Evolutionary conservation across 2,329 filamentous ascomycete species (phyloP).

Genomic region (Fusarium sp.): DNA sequence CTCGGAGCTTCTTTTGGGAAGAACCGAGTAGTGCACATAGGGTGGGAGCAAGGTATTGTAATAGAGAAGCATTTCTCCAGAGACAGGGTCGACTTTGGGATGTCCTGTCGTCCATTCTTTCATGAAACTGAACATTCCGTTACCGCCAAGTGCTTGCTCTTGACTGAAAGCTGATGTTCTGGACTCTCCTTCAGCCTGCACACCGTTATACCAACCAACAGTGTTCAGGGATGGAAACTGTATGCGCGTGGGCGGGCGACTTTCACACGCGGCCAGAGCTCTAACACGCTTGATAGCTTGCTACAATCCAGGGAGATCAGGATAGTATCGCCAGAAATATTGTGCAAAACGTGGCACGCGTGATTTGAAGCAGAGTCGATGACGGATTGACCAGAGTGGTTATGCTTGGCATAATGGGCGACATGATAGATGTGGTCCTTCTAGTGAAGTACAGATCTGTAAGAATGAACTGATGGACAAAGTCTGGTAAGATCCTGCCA

Average conservation of each 20-base stretch:
- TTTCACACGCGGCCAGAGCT: slow-evolving; percentile 75
- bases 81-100: slow-evolving; percentile 71
- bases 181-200: slow-evolving; percentile 60
- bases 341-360: slow-evolving; percentile 8
- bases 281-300: slow-evolving; percentile 71
- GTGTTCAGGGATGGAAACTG: slow-evolving; percentile 71
- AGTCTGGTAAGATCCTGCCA: slow-evolving; percentile 63
- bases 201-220: slow-evolving; percentile 74
- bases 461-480: slow-evolving; percentile 74
- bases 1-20: slow-evolving; percentile 1
- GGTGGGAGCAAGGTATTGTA: slow-evolving; percentile 72
- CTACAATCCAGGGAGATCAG: slow-evolving; percentile 46
- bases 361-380: slow-evolving; percentile 11
- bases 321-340: slow-evolving; percentile 53
- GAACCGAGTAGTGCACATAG: slow-evolving; percentile 71
- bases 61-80: slow-evolving; percentile 72
- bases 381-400: slow-evolving; percentile 69
- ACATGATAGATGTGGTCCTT: slow-evolving; percentile 56
- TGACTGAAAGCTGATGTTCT: fast-evolving
- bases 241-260: slow-evolving; percentile 73
- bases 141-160: slow-evolving; percentile 56
- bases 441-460: slow-evolving; percentile 70
- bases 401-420: slow-evolving; percentile 73
- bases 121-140: slow-evolving; percentile 67
- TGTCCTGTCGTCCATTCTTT: slow-evolving; percentile 76